phyloP scores from a whole-genome alignment of 768 basidiomycete species.

The Tephrocybe sp. region DNA sequence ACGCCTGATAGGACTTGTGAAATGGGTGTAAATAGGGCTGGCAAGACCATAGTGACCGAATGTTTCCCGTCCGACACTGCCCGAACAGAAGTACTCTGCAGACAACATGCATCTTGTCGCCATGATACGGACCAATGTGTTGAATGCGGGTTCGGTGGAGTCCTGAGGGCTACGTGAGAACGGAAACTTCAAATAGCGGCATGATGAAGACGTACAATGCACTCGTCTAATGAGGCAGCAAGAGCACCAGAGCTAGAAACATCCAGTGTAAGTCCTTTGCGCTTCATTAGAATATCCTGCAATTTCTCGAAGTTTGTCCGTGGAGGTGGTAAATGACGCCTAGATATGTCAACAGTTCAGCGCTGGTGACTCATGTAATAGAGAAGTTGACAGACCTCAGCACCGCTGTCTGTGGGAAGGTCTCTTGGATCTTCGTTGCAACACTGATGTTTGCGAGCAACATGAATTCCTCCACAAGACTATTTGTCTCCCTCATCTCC shows the following conservation, averaged over 20 bases:
- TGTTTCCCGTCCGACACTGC: conserved; percentile 86
- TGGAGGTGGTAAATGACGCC: conserved; percentile 90
- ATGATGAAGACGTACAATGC: conserved; percentile 53
- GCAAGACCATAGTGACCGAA: conserved; percentile 99
- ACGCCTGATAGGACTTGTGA: conserved; percentile 94
- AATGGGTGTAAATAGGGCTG: conserved; percentile 95
- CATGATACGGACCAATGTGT: conserved; percentile 98
- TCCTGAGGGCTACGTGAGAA: conserved; percentile 48
- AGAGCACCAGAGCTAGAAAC: conserved; percentile 89
- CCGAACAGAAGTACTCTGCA: conserved; percentile 97
- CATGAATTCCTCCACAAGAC: conserved; percentile 99
- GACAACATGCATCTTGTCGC: conserved; percentile 98
- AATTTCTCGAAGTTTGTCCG: conserved; percentile 92
- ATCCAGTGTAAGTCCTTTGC: conserved; percentile 79
- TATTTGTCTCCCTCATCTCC: conserved; percentile 88
- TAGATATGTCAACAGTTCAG: conserved; percentile 22
- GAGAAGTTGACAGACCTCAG: conserved; percentile 50
- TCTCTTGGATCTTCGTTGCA: conserved; percentile 86
- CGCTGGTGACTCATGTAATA: not conserved
- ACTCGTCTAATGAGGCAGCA: conserved; percentile 83
- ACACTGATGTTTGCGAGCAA: conserved; percentile 95
- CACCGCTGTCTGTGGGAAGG: conserved; percentile 94
- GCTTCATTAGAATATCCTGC: conserved; percentile 86
- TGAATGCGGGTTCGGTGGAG: conserved; percentile 82
- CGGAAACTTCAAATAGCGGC: not conserved